Base-by-base conservation (phyloP, 192 early-diverging fungal species). In the Entrophospora sp. region DNA sequence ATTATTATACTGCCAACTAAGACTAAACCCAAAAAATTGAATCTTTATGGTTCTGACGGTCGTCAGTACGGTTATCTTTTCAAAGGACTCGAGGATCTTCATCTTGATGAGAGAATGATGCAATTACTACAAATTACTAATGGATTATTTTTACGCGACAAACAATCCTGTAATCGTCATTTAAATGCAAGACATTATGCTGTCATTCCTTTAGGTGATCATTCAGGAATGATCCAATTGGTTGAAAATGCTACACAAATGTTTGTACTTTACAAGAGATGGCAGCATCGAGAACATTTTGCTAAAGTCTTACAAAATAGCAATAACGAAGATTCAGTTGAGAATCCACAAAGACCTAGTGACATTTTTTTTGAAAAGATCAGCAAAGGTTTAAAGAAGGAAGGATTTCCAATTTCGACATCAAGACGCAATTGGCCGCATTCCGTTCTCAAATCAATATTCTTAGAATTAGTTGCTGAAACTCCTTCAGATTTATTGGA, bases 181-280 rank as follows among this genome's bases (percentile, higher is more conserved):
- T 52, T 80, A 37, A 72, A 44, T n/a, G 77, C 83, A 3, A 56
- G 78, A 2, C 66, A 76, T 36, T 81, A 81, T 65, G 79, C 77
- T 0, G 94, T 98, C 0, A 87, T 96, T 22, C 96, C 96, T 0
- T 79, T 97, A 31, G 92, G 93, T 36, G 82, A 88, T 66, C 84
- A 87, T 49, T 89, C 86, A 18, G 96, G 96, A 2, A 91, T 97
- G 83, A 89, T 97, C 63, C 88, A 97, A 64, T 98, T 94, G 96
- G 90, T 97, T 2, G 85, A 94, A 46, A 83, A 87, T 69, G 86
- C 90, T 4, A 76, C 81, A 1, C 86, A 86, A 13, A 52, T 98
- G 40, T 95, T 91, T 79, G 75, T 85, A 36, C 60, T 92, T 20
- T 91, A 87, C 57, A 83, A 85, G 37, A 79, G 81, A 37, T 91